Evolutionary conservation across 2,329 filamentous ascomycete genomes (phyloP).

Genomic region (Fragosphaeria purpurea): DNA sequence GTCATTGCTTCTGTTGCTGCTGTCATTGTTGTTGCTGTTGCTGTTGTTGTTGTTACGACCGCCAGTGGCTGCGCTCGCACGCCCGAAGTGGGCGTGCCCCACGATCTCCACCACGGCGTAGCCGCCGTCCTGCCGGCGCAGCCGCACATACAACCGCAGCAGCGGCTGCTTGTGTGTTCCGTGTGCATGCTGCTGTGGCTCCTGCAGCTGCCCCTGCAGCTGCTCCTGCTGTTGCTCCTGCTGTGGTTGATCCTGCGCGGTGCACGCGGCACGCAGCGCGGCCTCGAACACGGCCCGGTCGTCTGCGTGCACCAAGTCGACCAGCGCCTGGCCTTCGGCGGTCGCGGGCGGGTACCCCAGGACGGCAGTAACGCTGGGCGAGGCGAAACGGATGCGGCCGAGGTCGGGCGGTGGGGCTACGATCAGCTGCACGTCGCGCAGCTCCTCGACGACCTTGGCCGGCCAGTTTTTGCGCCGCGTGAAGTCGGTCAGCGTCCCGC

Average conservation of each 20-base stretch:
- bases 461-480: conserved; percentile 67
- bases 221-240: conserved; percentile 65
- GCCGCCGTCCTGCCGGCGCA: conserved; percentile 50
- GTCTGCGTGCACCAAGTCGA: conserved; percentile 76
- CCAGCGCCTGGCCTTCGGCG: conserved; percentile 64
- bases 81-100: conserved; percentile 67
- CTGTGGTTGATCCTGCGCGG: conserved; percentile 67
- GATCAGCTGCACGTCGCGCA: conserved; percentile 82
- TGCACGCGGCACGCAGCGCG: conserved; percentile 73
- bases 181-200: neutral
- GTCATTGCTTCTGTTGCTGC: too few relatives aligned
- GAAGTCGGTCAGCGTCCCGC: conserved; percentile 44
- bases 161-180: too few relatives aligned
- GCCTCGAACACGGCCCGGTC: conserved; percentile 72
- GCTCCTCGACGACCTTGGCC: conserved; percentile 77
- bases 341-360: conserved; percentile 67
- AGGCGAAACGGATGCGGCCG: conserved; percentile 76
- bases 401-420: conserved; percentile 55
- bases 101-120: conserved; percentile 84
- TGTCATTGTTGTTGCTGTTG: conserved; percentile 54
- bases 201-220: conserved; percentile 70
- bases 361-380: conserved; percentile 62
- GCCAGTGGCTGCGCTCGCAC: too few relatives aligned
- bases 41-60: conserved; percentile 14
- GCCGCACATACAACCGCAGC: conserved; percentile 71